Percentiles rank a stretch among this genome's conserved stretches.
Evolutionary conservation across 495 filamentous ascomycete species (phyloP).

Genomic region (Penicillium diatomitis): DNA sequence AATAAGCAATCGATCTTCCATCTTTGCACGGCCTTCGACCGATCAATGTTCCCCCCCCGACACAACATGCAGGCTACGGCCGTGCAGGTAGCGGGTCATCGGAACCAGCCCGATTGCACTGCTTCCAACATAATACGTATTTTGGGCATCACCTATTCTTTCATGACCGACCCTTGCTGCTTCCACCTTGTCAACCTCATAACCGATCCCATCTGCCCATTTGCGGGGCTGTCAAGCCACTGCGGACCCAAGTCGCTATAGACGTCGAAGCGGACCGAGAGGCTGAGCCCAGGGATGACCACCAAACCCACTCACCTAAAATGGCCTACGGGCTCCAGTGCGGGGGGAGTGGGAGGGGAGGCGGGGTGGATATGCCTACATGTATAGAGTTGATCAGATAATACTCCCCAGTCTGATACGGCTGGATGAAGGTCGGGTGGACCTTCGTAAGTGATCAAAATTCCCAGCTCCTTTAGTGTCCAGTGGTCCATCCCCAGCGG

Average conservation of each 20-base stretch:
- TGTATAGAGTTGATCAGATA: not conserved
- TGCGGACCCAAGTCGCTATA: slow-evolving; percentile 12
- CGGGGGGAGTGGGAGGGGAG: not conserved
- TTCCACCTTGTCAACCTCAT: slow-evolving; percentile 6
- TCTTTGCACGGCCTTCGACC: too few species aligned
- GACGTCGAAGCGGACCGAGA: not conserved
- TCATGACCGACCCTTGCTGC: too few species aligned
- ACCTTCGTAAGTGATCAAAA: too few species aligned
- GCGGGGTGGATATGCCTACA: not conserved
- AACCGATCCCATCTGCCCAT: slow-evolving; percentile 16
- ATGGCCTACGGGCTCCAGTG: not conserved
- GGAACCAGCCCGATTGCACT: too few species aligned
- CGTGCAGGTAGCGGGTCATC: too few species aligned
- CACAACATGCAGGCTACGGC: too few species aligned
- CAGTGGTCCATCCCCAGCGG: too few species aligned
- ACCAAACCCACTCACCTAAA: slow-evolving; percentile 1
- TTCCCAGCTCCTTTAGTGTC: too few species aligned
- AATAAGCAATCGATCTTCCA: too few species aligned
- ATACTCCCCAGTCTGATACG: not conserved
- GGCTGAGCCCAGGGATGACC: not conserved
- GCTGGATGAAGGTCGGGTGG: not conserved
- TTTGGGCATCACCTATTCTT: too few species aligned
- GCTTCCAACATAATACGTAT: too few species aligned
- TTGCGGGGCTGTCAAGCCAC: slow-evolving; percentile 24
- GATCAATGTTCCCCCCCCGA: too few species aligned